Percentiles rank a stretch among this genome's conserved stretches.
Evolutionary conservation across 495 filamentous ascomycete genomes (phyloP).

Genomic region (Daldinia concentrica): DNA sequence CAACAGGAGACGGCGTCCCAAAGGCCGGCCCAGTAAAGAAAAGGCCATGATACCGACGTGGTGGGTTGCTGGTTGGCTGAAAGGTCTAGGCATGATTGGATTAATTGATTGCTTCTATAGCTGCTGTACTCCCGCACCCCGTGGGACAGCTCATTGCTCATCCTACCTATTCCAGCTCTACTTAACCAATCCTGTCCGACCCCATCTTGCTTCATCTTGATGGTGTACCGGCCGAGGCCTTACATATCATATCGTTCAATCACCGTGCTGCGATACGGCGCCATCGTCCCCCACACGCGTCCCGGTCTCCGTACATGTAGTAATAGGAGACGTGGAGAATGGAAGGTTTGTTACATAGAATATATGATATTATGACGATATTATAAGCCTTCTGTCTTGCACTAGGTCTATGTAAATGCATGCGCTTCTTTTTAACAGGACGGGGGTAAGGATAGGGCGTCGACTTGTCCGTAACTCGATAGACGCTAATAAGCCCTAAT

Average conservation of each 20-base stretch:
- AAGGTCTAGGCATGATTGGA: conserved; percentile 31
- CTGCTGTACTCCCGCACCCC: conserved; percentile 43
- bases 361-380: conserved; percentile 23
- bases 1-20: conserved; percentile 34
- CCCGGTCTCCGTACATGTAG: conserved; percentile 2
- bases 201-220: conserved; percentile 41
- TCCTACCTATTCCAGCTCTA: conserved; percentile 36
- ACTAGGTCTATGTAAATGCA: conserved; percentile 13
- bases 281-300: conserved; percentile 12
- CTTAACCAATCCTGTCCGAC: conserved; percentile 32
- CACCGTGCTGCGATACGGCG: conserved; percentile 19
- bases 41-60: conserved; percentile 37
- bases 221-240: conserved; percentile 33
- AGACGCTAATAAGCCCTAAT: conserved; percentile 20
- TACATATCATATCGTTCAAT: conserved; percentile 27
- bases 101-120: conserved; percentile 40
- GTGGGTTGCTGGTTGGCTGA: conserved; percentile 34
- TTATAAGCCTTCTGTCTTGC: conserved; percentile 29
- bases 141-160: conserved; percentile 41
- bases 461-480: neutral
- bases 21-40: conserved; percentile 35
- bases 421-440: conserved; percentile 26
- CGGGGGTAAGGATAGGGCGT: neutral
- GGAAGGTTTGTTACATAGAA: conserved; percentile 3
- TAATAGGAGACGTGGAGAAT: neutral